Evolutionary conservation across 176 grass and related monocot genomes (phyloP).

Genomic region (Oryza australiensis): DNA sequence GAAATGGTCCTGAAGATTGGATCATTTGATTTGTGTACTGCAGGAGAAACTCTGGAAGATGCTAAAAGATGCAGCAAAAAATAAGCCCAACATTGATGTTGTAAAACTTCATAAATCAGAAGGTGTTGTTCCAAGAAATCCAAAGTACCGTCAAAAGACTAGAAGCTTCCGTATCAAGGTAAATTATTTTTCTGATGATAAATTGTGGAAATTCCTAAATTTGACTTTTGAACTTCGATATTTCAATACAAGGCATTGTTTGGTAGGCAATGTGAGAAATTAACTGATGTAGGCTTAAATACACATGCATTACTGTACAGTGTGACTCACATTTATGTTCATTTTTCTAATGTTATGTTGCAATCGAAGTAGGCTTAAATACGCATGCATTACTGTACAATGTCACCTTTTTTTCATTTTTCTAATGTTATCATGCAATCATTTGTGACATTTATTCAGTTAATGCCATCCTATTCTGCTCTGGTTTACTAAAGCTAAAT

Average conservation of each 20-base stretch:
- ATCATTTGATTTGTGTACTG: slow-evolving; percentile 39
- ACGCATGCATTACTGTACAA: not conserved
- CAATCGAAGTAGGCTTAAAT: not conserved
- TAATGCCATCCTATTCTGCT: not conserved
- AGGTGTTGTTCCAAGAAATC: slow-evolving; percentile 94
- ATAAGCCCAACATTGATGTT: slow-evolving; percentile 85
- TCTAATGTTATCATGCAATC: not conserved
- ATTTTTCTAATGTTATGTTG: not conserved
- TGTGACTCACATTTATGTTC: not conserved
- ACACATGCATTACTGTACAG: not conserved
- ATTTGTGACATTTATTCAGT: not conserved
- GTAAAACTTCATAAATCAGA: slow-evolving; percentile 99
- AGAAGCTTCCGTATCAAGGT: slow-evolving; percentile 87
- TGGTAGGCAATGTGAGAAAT: not conserved
- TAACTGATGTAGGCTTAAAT: not conserved
- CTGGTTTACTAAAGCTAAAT: slow-evolving; percentile 4
- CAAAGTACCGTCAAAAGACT: slow-evolving; percentile 79
- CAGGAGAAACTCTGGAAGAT: slow-evolving; percentile 99
- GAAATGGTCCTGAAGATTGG: slow-evolving; percentile 5
- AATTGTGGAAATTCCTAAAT: not conserved
- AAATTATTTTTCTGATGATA: slow-evolving; percentile 22
- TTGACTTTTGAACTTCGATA: not conserved
- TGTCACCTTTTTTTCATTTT: not conserved
- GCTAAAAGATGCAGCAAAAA: slow-evolving; percentile 84
- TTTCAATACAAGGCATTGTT: not conserved